Conservation (phyloP, 192 early-diverging fungal species). For the Gonapodya sp. region DNA sequence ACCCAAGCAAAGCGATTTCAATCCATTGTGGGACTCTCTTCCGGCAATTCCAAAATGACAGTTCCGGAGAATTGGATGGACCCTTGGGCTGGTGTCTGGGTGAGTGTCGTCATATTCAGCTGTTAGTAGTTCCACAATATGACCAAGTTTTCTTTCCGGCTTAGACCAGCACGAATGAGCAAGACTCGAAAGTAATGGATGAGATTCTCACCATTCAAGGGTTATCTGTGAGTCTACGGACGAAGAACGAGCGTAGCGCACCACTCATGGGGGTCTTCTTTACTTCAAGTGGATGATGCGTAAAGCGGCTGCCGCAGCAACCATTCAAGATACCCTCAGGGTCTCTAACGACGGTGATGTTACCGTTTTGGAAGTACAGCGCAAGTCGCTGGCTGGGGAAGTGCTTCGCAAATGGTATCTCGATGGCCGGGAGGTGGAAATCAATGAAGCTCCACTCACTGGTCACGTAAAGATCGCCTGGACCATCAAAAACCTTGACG, state of each 20-base stretch:
- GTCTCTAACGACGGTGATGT: background rate
- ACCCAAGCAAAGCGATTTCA: too few relatives aligned
- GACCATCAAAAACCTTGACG: background rate
- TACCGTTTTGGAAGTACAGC: background rate
- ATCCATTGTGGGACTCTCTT: too few relatives aligned
- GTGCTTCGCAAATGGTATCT: background rate
- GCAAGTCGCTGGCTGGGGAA: background rate
- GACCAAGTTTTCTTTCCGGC: background rate
- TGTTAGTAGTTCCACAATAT: background rate
- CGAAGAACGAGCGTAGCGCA: background rate
- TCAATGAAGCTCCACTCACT: background rate
- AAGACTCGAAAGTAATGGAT: background rate
- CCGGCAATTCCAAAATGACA: background rate
- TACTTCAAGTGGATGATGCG: background rate
- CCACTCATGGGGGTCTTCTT: background rate
- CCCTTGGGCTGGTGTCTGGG: background rate
- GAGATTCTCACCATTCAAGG: background rate
- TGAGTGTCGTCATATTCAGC: background rate
- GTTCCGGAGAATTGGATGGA: background rate
- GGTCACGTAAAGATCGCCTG: background rate
- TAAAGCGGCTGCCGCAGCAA: background rate
- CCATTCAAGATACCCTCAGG: background rate
- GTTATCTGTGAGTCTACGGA: background rate
- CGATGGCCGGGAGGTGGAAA: background rate
- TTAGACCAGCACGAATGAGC: background rate